Evolutionary conservation across 2,329 filamentous ascomycete species (phyloP).

Genomic region (Teratosphaeria gauchensis): DNA sequence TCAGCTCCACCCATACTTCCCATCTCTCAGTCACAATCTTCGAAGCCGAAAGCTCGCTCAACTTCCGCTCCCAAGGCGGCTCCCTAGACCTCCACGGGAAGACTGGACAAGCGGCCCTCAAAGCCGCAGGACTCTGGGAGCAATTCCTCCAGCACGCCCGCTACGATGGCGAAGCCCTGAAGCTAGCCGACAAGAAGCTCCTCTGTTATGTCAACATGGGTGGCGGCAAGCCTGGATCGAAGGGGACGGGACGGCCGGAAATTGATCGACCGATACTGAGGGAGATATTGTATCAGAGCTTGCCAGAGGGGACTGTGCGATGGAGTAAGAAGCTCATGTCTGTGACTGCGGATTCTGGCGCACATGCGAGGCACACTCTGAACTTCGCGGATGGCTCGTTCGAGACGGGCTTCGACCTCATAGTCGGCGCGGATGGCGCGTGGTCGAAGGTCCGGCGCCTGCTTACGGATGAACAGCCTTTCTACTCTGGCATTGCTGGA

Average conservation of each 20-base stretch:
- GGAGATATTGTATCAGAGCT: slow-evolving; percentile 24
- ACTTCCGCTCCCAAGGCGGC: slow-evolving; percentile 27
- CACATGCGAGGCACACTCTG: slow-evolving; percentile 16
- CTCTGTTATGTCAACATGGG: slow-evolving; percentile 19
- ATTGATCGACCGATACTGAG: slow-evolving; percentile 28
- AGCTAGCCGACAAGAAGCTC: slow-evolving; percentile 31
- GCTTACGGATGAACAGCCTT: slow-evolving; percentile 23
- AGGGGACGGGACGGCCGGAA: slow-evolving; percentile 22
- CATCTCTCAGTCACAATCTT: slow-evolving; percentile 21
- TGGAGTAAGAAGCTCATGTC: slow-evolving; percentile 24
- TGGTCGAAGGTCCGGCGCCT: slow-evolving; percentile 30
- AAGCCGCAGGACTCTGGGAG: slow-evolving; percentile 23
- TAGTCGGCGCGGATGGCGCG: slow-evolving; percentile 36
- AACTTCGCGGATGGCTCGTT: slow-evolving; percentile 26
- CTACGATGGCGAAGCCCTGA: slow-evolving; percentile 35
- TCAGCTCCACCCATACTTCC: slow-evolving; percentile 4
- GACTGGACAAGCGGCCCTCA: slow-evolving; percentile 26
- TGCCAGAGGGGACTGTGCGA: slow-evolving; percentile 18
- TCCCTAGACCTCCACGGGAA: slow-evolving; percentile 28
- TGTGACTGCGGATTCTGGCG: slow-evolving; percentile 7
- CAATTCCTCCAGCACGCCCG: slow-evolving; percentile 27
- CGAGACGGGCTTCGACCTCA: slow-evolving; percentile 29
- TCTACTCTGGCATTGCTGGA: slow-evolving; percentile 22
- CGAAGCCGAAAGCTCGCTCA: slow-evolving; percentile 22
- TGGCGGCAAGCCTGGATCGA: slow-evolving; percentile 16